These are phyloP conservation scores for Plectranthus barbatus DNA, from an alignment of 257 asterid species.

Conservation along the genomic window DNA sequence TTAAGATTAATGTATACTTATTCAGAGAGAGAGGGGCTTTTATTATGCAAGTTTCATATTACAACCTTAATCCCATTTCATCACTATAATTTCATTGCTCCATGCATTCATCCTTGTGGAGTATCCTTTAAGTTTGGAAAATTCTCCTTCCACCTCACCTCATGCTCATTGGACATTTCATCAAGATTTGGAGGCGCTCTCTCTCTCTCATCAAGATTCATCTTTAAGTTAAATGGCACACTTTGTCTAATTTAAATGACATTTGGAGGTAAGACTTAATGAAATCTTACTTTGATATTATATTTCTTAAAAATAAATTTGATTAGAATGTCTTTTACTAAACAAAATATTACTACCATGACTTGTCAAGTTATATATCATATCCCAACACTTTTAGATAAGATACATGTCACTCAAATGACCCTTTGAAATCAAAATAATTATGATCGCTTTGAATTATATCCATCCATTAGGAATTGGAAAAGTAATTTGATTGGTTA, in stretches of 20 bases:
- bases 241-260: neutral
- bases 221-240: neutral
- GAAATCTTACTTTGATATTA: too few species aligned
- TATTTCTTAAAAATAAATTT: too few species aligned
- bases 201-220: neutral
- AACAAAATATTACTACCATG: too few species aligned
- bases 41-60: neutral
- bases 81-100: neutral
- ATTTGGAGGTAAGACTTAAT: neutral
- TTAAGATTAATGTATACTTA: too few species aligned
- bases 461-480: neutral
- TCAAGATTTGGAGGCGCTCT: neutral
- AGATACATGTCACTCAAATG: neutral
- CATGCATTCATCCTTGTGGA: conserved; percentile 9
- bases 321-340: too few species aligned
- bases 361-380: too few species aligned
- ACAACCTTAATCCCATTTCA: neutral
- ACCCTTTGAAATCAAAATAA: neutral
- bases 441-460: neutral
- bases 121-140: conserved; percentile 13
- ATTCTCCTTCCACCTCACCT: neutral
- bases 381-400: neutral
- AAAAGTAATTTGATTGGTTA: neutral
- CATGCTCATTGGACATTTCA: neutral
- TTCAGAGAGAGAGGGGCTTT: too few species aligned